Conservation (phyloP, 805 yeast species). For the Wickerhamiella azyma region DNA sequence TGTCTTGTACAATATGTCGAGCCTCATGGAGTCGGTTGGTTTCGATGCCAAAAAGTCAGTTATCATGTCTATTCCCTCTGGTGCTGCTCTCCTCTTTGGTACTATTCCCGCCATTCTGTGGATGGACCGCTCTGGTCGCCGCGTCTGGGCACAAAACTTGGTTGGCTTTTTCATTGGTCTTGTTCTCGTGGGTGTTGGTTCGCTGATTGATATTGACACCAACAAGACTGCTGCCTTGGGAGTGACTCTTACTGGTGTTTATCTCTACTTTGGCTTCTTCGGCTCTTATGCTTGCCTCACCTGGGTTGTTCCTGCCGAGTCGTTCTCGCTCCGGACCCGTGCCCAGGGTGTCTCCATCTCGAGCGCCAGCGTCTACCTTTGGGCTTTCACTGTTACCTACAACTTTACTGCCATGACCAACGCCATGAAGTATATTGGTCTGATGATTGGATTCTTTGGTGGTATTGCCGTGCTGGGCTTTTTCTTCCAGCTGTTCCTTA, state of each 20-base stretch:
- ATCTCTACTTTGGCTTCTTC: conserved; percentile 49
- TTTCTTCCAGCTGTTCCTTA: conserved; percentile 31
- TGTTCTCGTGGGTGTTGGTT: conserved; percentile 45
- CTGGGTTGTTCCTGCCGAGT: conserved; percentile 56
- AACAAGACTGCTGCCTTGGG: conserved; percentile 39
- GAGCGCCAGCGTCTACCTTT: conserved; percentile 39
- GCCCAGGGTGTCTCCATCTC: conserved; percentile 55
- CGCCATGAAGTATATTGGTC: conserved; percentile 47
- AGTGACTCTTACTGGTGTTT: conserved; percentile 46
- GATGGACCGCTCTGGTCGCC: conserved; percentile 29
- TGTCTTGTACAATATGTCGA: conserved; percentile 50
- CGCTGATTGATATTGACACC: conserved; percentile 23
- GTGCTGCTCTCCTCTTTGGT: conserved; percentile 47
- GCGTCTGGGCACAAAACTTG: conserved; percentile 47
- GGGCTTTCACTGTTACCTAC: conserved; percentile 53
- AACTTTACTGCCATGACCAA: conserved; percentile 44
- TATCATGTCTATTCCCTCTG: conserved; percentile 57
- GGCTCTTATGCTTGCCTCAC: conserved; percentile 57
- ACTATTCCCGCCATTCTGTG: conserved; percentile 50
- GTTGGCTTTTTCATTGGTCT: conserved; percentile 46
- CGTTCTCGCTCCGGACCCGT: conserved; percentile 44
- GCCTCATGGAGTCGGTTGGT: conserved; percentile 42
- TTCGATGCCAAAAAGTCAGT: conserved; percentile 39
- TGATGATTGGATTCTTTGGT: conserved; percentile 52
- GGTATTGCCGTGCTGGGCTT: conserved; percentile 47